Evolutionary conservation across 805 yeast genomes (phyloP), one percentile per base, ranked within the genome.

Genomic region (Starmerella apis): DNA sequence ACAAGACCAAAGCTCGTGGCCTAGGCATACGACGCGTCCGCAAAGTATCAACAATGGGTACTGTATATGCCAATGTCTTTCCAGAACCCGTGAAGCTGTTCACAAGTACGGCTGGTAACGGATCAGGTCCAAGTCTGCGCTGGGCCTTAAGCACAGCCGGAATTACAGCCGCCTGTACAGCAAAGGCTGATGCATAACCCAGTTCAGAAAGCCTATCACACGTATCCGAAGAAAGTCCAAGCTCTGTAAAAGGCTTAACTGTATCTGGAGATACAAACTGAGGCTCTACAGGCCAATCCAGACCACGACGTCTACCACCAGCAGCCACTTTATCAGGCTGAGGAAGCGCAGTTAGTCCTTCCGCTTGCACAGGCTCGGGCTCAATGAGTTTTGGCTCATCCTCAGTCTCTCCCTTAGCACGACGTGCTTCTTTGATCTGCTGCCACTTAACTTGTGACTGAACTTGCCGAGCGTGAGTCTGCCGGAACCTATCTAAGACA

Each of bases 31-130:
- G 69, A 50, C 95, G 73, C 8, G 39, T 18, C 14, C 72, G 68
- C 47, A 90, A 69, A 2, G 78, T 68, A 53, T 88, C 87, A 2
- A 92, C 72, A 7, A 92, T 74, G 1, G 98, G 97, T 2, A 90
- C 73, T 46, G 79, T 73, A 61, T 90, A 90, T 2, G 96, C 94
- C 48, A 92, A 69, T 0, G 98, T 90, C 63, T 90, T 90, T 60
- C 98, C 98, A 0, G 95, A 83, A 38, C 98, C 98, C 0, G 98
- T 90, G 10, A 94, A 78, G 1, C 98, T 95, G 65, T 90, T 88
- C 5, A 90, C 95, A 41, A 90, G 69, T 18, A 87, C 65, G 65
- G 92, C 95, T 1, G 54, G 64, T 56, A 52, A 53, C 10, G 65
- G 60, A 50, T 69, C 70, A 7, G 71, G 72, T 16, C 62, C 45